Evolutionary conservation across 2,329 filamentous ascomycete species (phyloP).

Genomic region (Ceratocystis papillata): DNA sequence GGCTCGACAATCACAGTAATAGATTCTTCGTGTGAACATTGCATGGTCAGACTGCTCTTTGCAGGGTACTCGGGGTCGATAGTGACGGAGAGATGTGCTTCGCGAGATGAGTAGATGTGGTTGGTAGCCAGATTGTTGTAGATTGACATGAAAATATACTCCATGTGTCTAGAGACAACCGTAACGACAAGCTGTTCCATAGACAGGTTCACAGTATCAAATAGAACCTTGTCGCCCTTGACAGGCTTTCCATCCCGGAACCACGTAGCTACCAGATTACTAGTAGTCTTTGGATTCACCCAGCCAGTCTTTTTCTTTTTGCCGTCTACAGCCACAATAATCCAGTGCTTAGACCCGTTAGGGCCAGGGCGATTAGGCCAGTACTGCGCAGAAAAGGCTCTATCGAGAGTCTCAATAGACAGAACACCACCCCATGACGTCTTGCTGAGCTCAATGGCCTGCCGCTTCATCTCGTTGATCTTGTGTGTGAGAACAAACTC

Average conservation of each 20-base stretch:
- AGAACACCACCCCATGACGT: slow-evolving; percentile 69
- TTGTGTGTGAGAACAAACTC: slow-evolving; percentile 85
- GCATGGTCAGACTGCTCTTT: slow-evolving; percentile 56
- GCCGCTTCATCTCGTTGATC: slow-evolving; percentile 67
- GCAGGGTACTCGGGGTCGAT: slow-evolving; percentile 52
- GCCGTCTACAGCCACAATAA: slow-evolving; percentile 73
- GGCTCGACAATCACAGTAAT: slow-evolving; percentile 55
- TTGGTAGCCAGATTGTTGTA: slow-evolving; percentile 49
- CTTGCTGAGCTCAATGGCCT: slow-evolving; percentile 59
- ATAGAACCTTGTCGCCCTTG: slow-evolving; percentile 51
- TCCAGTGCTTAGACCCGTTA: slow-evolving; percentile 68
- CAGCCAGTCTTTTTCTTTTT: slow-evolving; percentile 41
- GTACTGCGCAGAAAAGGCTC: slow-evolving; percentile 80
- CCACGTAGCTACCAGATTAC: slow-evolving; percentile 60
- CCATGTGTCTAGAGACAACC: slow-evolving; percentile 65
- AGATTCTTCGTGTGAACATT: slow-evolving; percentile 37
- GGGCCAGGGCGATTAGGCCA: slow-evolving; percentile 54
- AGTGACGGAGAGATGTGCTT: slow-evolving; percentile 47
- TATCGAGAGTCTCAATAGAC: slow-evolving; percentile 66
- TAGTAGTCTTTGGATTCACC: slow-evolving; percentile 38
- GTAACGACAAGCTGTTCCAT: slow-evolving; percentile 62
- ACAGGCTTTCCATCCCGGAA: slow-evolving; percentile 72
- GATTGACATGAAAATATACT: slow-evolving; percentile 57
- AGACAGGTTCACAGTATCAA: slow-evolving; percentile 59
- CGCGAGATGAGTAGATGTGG: slow-evolving; percentile 50